Conservation (phyloP, 495 filamentous ascomycete species). For the Letharia lupina region DNA sequence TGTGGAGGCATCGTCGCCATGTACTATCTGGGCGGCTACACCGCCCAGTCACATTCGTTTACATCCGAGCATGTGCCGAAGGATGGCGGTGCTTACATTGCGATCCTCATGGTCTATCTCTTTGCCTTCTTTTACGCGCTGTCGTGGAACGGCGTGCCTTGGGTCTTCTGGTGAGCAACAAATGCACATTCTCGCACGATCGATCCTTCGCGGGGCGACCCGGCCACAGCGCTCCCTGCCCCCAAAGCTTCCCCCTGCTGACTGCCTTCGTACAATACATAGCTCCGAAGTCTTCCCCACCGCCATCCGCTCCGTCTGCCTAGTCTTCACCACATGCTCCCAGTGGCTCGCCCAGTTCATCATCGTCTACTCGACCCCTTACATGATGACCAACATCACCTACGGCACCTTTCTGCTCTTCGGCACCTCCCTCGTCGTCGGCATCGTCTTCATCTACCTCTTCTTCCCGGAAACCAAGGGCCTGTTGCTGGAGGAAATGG, state of each 20-base stretch:
- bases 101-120: conserved; percentile 28
- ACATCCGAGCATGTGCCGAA: conserved; percentile 13
- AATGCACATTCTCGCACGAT: background rate
- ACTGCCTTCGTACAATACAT: background rate
- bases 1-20: conserved; percentile 61
- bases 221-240: background rate
- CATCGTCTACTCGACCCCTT: conserved; percentile 49
- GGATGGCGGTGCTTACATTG: conserved; percentile 26
- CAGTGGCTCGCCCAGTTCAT: conserved; percentile 60
- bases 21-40: conserved; percentile 69
- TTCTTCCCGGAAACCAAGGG: conserved; percentile 58
- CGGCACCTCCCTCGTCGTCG: conserved; percentile 18
- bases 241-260: background rate
- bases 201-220: too few species aligned
- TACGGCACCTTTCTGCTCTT: conserved; percentile 34
- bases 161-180: conserved; percentile 12
- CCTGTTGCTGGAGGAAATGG: conserved; percentile 40
- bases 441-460: conserved; percentile 35
- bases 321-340: conserved; percentile 28
- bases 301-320: conserved; percentile 35
- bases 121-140: conserved; percentile 16
- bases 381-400: conserved; percentile 43
- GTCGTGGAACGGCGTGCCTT: conserved; percentile 12
- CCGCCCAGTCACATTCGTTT: background rate
- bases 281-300: background rate